These are phyloP conservation scores for Albizia julibrissin DNA, from an alignment of 306 rosid species.

Conservation along the genomic window DNA sequence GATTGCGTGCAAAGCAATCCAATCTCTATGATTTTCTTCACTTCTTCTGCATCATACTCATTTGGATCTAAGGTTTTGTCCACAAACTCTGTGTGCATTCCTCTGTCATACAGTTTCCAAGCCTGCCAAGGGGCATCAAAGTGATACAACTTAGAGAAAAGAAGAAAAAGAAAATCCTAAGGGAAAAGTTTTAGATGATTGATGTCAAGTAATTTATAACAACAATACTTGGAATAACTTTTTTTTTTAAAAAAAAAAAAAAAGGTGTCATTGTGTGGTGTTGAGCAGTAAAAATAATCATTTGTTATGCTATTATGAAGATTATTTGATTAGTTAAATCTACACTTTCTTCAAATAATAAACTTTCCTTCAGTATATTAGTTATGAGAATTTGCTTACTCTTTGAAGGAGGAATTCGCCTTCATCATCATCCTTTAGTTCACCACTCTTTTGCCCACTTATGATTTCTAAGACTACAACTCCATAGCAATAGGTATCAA, in stretches of 20 bases:
- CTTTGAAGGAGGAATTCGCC: constrained; percentile 5
- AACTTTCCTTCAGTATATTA: background rate
- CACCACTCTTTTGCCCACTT: background rate
- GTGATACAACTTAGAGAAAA: background rate
- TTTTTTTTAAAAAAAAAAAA: too few species aligned
- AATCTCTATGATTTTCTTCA: background rate
- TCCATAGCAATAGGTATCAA: background rate
- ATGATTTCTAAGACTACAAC: background rate
- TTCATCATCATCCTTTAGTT: background rate
- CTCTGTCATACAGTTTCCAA: background rate
- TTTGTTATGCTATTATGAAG: background rate
- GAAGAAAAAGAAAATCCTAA: background rate
- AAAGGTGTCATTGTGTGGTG: background rate
- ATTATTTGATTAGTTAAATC: background rate
- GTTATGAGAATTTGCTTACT: background rate
- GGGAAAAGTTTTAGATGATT: background rate
- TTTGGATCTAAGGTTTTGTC: background rate
- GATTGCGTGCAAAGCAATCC: background rate
- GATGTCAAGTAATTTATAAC: background rate
- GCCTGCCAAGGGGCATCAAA: background rate
- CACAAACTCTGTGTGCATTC: background rate
- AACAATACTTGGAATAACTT: background rate
- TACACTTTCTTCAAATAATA: background rate
- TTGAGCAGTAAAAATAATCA: background rate
- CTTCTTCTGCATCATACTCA: constrained; percentile 1